Evolutionary conservation across 1,284 basidiomycete genomes (phyloP).

Genomic region (Ceratobasidium papillatum): DNA sequence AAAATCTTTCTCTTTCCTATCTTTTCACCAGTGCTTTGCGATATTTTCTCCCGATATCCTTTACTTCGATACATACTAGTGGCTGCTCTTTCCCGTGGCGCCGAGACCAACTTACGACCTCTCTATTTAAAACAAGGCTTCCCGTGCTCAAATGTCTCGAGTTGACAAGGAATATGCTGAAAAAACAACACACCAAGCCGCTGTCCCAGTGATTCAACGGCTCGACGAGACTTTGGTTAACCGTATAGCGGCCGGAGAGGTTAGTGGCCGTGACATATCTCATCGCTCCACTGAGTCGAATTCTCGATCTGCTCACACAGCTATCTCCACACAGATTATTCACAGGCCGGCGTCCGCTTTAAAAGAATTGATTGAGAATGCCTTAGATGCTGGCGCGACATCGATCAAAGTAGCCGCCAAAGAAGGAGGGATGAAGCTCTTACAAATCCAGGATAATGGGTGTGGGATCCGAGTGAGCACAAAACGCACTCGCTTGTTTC

Average conservation of each 20-base stretch:
- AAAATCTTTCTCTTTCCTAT: too few relatives aligned
- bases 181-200: background rate
- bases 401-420: slow-evolving; percentile 89
- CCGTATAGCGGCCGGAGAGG: slow-evolving; percentile 68
- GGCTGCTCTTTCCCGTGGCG: background rate
- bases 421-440: slow-evolving; percentile 93
- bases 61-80: too few relatives aligned
- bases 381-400: slow-evolving; percentile 90
- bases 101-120: background rate
- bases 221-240: slow-evolving; percentile 76
- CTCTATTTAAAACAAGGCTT: background rate
- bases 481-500: background rate
- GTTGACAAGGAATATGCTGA: slow-evolving; percentile 3
- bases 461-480: slow-evolving; percentile 83
- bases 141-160: slow-evolving; percentile 10
- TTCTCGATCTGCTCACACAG: slow-evolving; percentile 7
- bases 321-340: slow-evolving; percentile 74
- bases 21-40: too few relatives aligned
- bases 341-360: slow-evolving; percentile 95
- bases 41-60: too few relatives aligned
- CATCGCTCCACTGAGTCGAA: background rate
- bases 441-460: slow-evolving; percentile 98
- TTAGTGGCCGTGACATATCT: slow-evolving; percentile 46
- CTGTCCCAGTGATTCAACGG: slow-evolving; percentile 60
- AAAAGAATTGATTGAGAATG: slow-evolving; percentile 96